These are phyloP conservation scores for Xylaria scruposa DNA, from an alignment of 495 filamentous ascomycete species.

Conservation along the genomic window DNA sequence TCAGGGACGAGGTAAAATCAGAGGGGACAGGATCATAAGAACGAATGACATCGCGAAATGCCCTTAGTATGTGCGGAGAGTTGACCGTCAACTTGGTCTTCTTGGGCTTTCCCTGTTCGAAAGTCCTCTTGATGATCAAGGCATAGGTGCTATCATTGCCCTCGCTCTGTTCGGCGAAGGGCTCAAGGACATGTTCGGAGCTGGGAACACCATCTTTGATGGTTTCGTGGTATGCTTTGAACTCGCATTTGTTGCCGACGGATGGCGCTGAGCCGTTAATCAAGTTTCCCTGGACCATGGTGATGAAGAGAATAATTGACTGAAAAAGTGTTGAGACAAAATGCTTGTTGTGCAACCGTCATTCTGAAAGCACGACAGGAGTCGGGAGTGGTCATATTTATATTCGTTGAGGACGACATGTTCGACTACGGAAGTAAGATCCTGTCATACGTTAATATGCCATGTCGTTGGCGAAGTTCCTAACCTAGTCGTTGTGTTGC, in stretches of 20 bases:
- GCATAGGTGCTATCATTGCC: conserved; percentile 41
- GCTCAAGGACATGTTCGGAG: conserved; percentile 25
- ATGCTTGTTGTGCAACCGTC: conserved; percentile 1
- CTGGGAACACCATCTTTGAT: conserved; percentile 29
- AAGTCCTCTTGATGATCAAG: conserved; percentile 43
- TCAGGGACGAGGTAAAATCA: conserved; percentile 41
- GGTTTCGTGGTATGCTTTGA: conserved; percentile 40
- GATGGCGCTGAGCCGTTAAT: background rate
- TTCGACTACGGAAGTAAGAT: background rate
- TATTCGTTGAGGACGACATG: background rate
- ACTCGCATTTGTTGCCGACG: conserved; percentile 34
- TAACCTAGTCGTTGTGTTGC: background rate
- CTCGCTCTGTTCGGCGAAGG: conserved; percentile 29
- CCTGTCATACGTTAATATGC: conserved; percentile 8
- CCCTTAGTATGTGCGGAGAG: conserved; percentile 49
- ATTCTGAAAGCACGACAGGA: background rate
- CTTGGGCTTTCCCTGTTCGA: conserved; percentile 34
- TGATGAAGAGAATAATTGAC: background rate
- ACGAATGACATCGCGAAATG: conserved; percentile 44
- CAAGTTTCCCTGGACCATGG: conserved; percentile 9
- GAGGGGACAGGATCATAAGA: conserved; percentile 48
- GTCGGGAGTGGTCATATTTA: conserved; percentile 19
- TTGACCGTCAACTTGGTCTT: conserved; percentile 50
- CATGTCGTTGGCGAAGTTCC: conserved; percentile 4
- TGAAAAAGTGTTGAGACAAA: background rate